Conservation (phyloP, 2,329 filamentous ascomycete genomes). For the Biscogniauxia mediterranea region DNA sequence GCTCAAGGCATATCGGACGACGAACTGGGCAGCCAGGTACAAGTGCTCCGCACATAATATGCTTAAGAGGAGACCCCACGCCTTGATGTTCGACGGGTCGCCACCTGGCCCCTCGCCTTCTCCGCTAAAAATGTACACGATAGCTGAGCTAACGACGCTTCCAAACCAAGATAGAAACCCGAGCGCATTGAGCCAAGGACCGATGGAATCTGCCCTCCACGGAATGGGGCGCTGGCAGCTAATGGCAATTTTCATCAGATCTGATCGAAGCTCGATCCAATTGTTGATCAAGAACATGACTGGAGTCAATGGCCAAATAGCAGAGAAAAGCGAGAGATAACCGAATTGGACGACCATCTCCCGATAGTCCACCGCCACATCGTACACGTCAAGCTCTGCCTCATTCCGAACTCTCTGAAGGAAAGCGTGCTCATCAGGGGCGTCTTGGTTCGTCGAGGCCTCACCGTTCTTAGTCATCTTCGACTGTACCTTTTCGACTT, state of each 20-base stretch:
- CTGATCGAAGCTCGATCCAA: conserved; percentile 90
- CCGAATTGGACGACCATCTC: conserved; percentile 88
- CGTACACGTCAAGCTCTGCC: conserved; percentile 77
- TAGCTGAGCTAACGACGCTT: conserved; percentile 79
- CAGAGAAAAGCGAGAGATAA: conserved; percentile 87
- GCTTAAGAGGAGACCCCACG: conserved; percentile 76
- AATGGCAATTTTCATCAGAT: conserved; percentile 90
- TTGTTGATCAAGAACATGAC: conserved; percentile 91
- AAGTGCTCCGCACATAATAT: conserved; percentile 87
- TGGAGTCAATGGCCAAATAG: conserved; percentile 91
- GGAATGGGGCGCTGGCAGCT: conserved; percentile 88
- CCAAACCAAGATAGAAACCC: conserved; percentile 93
- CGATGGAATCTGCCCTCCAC: conserved; percentile 88
- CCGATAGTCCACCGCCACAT: conserved; percentile 85
- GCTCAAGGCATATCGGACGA: conserved; percentile 68
- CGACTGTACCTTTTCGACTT: conserved; percentile 72
- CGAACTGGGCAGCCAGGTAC: conserved; percentile 75
- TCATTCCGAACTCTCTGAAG: conserved; percentile 79
- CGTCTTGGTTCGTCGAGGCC: conserved; percentile 54
- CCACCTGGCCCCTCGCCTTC: conserved; percentile 64
- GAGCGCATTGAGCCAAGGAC: conserved; percentile 83
- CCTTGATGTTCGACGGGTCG: conserved; percentile 67
- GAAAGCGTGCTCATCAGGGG: conserved; percentile 76
- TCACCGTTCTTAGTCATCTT: conserved; percentile 53
- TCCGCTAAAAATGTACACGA: conserved; percentile 85